phyloP scores from a whole-genome alignment of 1,284 basidiomycete genomes.

The Inonotus hispidus region DNA sequence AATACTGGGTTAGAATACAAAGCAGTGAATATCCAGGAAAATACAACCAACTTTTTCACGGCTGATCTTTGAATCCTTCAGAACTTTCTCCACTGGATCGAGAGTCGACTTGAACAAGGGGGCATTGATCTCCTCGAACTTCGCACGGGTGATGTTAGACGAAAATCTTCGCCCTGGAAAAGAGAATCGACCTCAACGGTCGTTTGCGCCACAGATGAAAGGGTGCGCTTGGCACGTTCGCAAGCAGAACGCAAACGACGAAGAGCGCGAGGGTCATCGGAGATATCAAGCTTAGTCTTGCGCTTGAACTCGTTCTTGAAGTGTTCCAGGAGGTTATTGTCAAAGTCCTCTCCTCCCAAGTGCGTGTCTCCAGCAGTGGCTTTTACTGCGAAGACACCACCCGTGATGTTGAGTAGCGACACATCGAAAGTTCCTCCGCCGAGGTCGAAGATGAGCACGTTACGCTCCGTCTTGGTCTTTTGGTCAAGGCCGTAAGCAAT shows the following conservation, averaged over 20 bases:
- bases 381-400: conserved; percentile 96
- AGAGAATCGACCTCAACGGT: conserved; percentile 99
- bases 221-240: conserved; percentile 98
- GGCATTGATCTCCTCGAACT: conserved; percentile 99
- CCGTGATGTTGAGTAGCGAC: conserved; percentile 92
- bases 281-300: conserved; percentile 97
- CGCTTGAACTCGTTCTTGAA: conserved; percentile 99
- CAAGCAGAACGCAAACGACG: conserved; percentile 94
- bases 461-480: conserved; percentile 89
- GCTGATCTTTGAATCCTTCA: conserved; percentile 98
- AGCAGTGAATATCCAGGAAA: not conserved
- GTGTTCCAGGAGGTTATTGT: conserved; percentile 95
- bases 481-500: conserved; percentile 93
- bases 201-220: conserved; percentile 97
- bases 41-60: conserved; percentile 64
- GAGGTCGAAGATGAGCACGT: conserved; percentile 99
- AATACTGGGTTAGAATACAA: not conserved
- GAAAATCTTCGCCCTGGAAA: conserved; percentile 93
- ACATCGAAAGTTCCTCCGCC: conserved; percentile 99
- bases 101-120: conserved; percentile 93
- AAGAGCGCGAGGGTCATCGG: conserved; percentile 91
- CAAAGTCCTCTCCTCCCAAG: conserved; percentile 97
- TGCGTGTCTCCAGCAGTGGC: conserved; percentile 99
- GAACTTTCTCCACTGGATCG: conserved; percentile 97
- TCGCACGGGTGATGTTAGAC: conserved; percentile 95